Base-by-base conservation (phyloP, 768 basidiomycete genomes). In the Trametes coccinea region DNA sequence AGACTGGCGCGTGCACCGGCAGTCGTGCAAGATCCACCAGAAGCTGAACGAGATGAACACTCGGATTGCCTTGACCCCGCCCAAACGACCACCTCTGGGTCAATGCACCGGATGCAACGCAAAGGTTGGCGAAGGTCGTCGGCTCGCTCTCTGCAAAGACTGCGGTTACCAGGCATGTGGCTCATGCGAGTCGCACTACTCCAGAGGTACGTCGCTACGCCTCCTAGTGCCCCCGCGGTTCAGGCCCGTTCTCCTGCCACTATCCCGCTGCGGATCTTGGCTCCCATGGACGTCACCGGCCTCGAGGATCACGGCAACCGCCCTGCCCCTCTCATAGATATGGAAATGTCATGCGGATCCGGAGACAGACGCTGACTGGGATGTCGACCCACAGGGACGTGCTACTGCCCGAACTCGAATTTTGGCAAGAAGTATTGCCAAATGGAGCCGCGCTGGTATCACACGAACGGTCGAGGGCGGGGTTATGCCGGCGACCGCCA, bases 141-240 rank as follows among this genome's bases (percentile, higher is more conserved):
- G 62, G 22, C 50, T 64, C 13, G 62, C 62, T 11, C 48, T 64
- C 33, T 76, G 76, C 61, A 71, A 73, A 9, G 71, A 73, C 34
- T 76, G 76, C 56, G 73, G 73, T 14, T 77, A 75, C 55, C 67
- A 69, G 43, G 70, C 70, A 10, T 77, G 75, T 59, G 73, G 73
- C 66, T 73, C 68, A 49, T 76, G 75, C 56, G 68, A 68, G 17
- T 69, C 68, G 66, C 65, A 72, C 50, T 62, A 70, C 34, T 67
- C 61, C 43, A 50, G 63, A 63, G 74, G 74, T 75, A 30, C 22
- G 64, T 61, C 17, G 16, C 14, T 13, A 22, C 22, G 22, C 34
- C 46, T 39, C 34, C 45, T n/a, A 13, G 22, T 40, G 6, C 44
- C 27, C 46, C 27, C 49, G 43, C 34, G 14, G 46, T 30, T 27